These are phyloP conservation scores for Sporothrix phasma DNA, from an alignment of 2,329 filamentous ascomycete genomes.

Conservation along the genomic window DNA sequence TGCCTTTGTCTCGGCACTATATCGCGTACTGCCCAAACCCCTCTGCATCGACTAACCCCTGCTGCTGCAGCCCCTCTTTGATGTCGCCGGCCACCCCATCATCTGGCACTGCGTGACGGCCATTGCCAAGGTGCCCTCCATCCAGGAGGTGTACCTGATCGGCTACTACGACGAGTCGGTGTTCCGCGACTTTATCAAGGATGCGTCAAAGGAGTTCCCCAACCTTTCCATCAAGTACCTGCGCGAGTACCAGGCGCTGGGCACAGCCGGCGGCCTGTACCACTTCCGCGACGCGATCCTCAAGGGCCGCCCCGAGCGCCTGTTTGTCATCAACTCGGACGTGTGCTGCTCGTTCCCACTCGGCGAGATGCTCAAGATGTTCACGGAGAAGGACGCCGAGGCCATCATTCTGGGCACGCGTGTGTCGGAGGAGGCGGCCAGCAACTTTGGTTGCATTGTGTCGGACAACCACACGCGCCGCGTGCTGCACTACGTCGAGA, in stretches of 20 bases:
- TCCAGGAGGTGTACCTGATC: constrained; percentile 95
- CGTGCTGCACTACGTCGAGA: constrained; percentile 98
- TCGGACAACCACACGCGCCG: constrained; percentile 88
- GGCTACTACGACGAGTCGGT: constrained; percentile 97
- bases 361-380: constrained; percentile 88
- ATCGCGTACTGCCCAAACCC: not conserved
- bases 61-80: constrained; percentile 71
- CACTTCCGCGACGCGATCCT: constrained; percentile 98
- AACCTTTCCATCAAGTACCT: constrained; percentile 88
- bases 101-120: constrained; percentile 95
- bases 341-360: constrained; percentile 98
- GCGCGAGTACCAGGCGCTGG: constrained; percentile 91
- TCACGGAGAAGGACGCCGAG: constrained; percentile 90
- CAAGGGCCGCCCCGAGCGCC: constrained; percentile 85
- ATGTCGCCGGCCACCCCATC: constrained; percentile 95
- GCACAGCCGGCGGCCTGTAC: constrained; percentile 92
- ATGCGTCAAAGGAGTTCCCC: constrained; percentile 73
- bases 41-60: not conserved
- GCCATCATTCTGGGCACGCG: constrained; percentile 91
- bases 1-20: not conserved
- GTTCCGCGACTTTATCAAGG: constrained; percentile 97
- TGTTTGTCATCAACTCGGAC: constrained; percentile 96
- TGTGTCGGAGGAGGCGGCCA: constrained; percentile 81
- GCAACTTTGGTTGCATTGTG: constrained; percentile 97
- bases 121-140: constrained; percentile 76